Evolutionary conservation across 2,329 filamentous ascomycete species (phyloP).

Genomic region (Penicillium palitans): DNA sequence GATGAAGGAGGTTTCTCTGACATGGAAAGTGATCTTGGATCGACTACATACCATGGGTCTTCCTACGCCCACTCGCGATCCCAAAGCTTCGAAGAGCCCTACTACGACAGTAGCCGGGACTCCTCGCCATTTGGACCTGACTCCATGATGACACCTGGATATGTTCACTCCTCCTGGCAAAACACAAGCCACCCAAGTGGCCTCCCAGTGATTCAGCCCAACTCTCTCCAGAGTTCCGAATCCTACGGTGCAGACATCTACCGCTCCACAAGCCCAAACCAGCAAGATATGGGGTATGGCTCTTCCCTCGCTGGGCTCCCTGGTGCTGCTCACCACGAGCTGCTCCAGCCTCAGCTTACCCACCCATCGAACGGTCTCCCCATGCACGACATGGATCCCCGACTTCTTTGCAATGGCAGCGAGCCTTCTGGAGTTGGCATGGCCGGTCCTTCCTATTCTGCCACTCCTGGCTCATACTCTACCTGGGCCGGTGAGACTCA

Average conservation of each 20-base stretch:
- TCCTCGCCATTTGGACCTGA: constrained; percentile 38
- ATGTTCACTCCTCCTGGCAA: constrained; percentile 51
- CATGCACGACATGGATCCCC: constrained; percentile 45
- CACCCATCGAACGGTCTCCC: constrained; percentile 26
- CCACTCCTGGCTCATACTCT: constrained; percentile 3
- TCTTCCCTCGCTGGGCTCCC: constrained; percentile 46
- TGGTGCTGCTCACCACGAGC: constrained; percentile 45
- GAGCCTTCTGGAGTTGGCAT: constrained; percentile 19
- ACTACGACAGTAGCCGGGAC: constrained; percentile 32
- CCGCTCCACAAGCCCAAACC: constrained; percentile 31
- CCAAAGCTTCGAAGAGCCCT: constrained; percentile 31
- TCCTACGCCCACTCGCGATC: constrained; percentile 25
- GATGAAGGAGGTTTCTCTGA: constrained; percentile 35
- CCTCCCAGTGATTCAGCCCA: constrained; percentile 50
- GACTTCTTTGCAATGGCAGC: constrained; percentile 38
- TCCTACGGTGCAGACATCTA: constrained; percentile 48
- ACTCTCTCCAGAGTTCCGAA: constrained; percentile 24
- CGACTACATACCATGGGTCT: constrained; percentile 15
- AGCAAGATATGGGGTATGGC: constrained; percentile 33
- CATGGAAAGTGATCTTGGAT: constrained; percentile 27
- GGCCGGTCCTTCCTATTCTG: neutral
- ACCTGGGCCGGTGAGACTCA: constrained; percentile 11
- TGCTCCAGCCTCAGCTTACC: constrained; percentile 39
- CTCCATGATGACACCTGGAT: constrained; percentile 22
- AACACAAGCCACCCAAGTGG: constrained; percentile 56